A percentile compares a stretch with the other conserved stretches of the same genome.
Conservation (phyloP, 345 rosid genomes). For the Heritiera fomes region DNA sequence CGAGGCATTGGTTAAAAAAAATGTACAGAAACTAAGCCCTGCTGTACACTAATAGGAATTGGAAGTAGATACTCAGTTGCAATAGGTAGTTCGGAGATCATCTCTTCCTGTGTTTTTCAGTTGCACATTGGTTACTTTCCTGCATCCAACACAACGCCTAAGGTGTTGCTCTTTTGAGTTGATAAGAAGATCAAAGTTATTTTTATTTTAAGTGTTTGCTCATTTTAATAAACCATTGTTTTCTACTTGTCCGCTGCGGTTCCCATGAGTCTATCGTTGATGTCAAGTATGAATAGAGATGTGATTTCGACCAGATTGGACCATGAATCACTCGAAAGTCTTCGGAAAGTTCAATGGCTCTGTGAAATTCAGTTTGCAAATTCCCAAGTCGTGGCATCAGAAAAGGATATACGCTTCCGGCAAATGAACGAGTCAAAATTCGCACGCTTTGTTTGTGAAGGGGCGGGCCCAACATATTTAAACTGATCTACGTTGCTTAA, state of each 20-base stretch:
- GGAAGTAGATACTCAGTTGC: slow-evolving; percentile 32
- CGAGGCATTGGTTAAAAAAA: not conserved
- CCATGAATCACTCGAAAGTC: not conserved
- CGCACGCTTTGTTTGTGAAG: not conserved
- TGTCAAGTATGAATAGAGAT: not conserved
- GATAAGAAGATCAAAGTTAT: not conserved
- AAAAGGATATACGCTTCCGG: not conserved
- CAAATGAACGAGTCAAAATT: not conserved
- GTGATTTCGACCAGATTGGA: not conserved
- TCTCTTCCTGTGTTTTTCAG: slow-evolving; percentile 4
- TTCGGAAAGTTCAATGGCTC: too few relatives aligned
- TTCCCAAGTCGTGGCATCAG: not conserved
- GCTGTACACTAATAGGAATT: slow-evolving; percentile 26
- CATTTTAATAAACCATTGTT: not conserved
- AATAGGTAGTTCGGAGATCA: slow-evolving; percentile 15
- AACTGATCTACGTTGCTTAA: too few relatives aligned
- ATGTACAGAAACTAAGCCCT: slow-evolving; percentile 38
- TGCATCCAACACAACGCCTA: slow-evolving; percentile 25
- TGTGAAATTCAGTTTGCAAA: too few relatives aligned
- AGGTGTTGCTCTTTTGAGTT: slow-evolving; percentile 24
- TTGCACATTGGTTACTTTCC: not conserved
- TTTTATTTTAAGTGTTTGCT: not conserved
- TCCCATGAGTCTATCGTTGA: not conserved
- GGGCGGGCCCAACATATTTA: too few relatives aligned
- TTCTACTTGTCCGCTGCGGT: not conserved